phyloP scores from a whole-genome alignment of 1,139 yeast genomes.

The Protomyces arabidopsidicola region DNA sequence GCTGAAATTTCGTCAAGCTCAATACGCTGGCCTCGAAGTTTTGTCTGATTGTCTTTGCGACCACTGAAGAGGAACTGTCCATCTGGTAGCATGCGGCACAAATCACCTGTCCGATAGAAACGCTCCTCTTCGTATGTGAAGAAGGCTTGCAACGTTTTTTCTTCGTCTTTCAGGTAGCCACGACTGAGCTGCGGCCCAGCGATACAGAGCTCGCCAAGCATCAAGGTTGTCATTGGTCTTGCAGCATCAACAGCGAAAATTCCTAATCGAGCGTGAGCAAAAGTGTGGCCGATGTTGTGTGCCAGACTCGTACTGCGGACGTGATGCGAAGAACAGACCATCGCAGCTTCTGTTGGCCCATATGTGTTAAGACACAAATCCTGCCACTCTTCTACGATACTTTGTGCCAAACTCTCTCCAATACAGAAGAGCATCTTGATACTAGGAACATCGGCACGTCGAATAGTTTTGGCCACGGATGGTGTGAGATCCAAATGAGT shows the following conservation, averaged over 20 bases:
- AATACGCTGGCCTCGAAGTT: conserved; percentile 34
- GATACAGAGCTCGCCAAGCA: conserved; percentile 36
- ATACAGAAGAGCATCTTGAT: conserved; percentile 34
- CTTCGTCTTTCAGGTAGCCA: conserved; percentile 33
- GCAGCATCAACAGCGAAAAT: conserved; percentile 23
- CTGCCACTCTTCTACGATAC: conserved; percentile 32
- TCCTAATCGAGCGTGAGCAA: conserved; percentile 29
- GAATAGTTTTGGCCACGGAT: conserved; percentile 32
- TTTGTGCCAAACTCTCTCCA: conserved; percentile 33
- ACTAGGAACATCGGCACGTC: conserved; percentile 29
- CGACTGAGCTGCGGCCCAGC: conserved; percentile 36
- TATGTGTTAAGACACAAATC: conserved; percentile 33
- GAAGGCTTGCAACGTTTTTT: conserved; percentile 32
- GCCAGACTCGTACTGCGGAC: conserved; percentile 15
- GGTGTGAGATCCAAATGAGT: conserved; percentile 35
- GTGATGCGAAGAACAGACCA: conserved; percentile 33
- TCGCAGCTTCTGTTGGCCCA: conserved; percentile 36
- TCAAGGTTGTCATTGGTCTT: conserved; percentile 30
- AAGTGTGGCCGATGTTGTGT: conserved; percentile 34
- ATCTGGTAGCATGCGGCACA: conserved; percentile 32
- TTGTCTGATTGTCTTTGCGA: conserved; percentile 34
- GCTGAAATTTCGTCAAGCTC: conserved; percentile 34
- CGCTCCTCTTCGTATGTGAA: conserved; percentile 2
- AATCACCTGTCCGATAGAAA: conserved; percentile 35
- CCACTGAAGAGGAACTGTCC: conserved; percentile 32